Base-by-base conservation (phyloP, 75 land plant species). In the Azolla pinnata region DNA sequence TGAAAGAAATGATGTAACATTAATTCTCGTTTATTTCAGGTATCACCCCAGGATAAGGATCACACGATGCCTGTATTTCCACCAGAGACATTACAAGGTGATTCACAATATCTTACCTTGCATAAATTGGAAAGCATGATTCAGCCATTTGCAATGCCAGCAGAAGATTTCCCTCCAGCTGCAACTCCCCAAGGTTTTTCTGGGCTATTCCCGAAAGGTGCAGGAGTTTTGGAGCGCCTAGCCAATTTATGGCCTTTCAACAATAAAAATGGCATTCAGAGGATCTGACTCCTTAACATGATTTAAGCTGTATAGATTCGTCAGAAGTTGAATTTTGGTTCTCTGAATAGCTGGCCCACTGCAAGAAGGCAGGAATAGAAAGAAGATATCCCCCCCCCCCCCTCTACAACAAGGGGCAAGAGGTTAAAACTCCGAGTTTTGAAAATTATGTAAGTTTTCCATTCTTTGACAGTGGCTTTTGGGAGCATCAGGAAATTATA, bases 121-220 rank as follows among this genome's bases (percentile, higher is more conserved):
- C 82, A 85, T 32, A 83, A 64, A 68, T 71, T 92, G 80, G 97
- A 92, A 75, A 80, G 67, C 42, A 73, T 92, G 96, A 59, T 92
- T 33, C 83, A 78, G 20, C 89, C 86, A 59, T 92, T 92, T 79
- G 97, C 97, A 7, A 92, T 92, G 97, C 97, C 97, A 48, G 95
- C 97, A 1, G 97, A 92, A 62, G 97, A 92, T 51, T 92, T 92
- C 48, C 97, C 96, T 32, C 97, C 97, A 16, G 83, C 97, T 35
- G 49, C 83, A 14, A 66, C 73, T 17, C 97, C 96, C 3, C 84
- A 82, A 31, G 83, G 72, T 23, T 88, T 92, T 65, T 63, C 89
- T 18, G 97, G 90, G 55, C 79, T 88, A 46, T 92, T 92, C 65
- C 57, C 79, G 23, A 90, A 84, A 67, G 75, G 88, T 63, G 84